A percentile compares a stretch with the other conserved stretches of the same genome.
These are phyloP conservation scores for Lanmaoa rubissima DNA, from an alignment of 768 basidiomycete species.

Conservation along the genomic window DNA sequence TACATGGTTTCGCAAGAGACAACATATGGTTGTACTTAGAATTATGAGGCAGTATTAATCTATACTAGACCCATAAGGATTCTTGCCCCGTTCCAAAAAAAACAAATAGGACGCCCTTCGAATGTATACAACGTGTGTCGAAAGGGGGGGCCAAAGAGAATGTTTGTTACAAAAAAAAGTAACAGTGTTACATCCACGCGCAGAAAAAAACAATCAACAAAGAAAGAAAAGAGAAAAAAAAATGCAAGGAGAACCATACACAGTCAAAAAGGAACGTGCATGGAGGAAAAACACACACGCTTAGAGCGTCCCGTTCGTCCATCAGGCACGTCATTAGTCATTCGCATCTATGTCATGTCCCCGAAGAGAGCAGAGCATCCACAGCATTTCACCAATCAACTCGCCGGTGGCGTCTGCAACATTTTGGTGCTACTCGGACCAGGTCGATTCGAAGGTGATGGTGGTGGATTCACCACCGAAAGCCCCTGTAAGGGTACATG, in stretches of 20 bases:
- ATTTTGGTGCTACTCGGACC: constrained; percentile 24
- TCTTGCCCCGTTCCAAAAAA: constrained; percentile 21
- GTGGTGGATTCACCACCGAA: constrained; percentile 15
- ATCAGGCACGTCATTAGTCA: constrained; percentile 11
- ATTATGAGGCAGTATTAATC: constrained; percentile 29
- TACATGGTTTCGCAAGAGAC: background rate
- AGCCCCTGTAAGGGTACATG: constrained; percentile 25
- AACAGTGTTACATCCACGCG: constrained; percentile 9
- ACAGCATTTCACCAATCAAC: constrained; percentile 6
- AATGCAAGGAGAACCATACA: background rate
- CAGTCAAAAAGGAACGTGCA: constrained; percentile 6
- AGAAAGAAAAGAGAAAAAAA: background rate
- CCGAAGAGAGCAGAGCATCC: constrained; percentile 1
- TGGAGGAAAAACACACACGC: constrained; percentile 9
- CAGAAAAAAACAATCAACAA: background rate
- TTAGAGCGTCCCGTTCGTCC: constrained; percentile 27
- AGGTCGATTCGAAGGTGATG: constrained; percentile 23
- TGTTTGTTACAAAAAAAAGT: background rate
- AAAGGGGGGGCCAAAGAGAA: background rate
- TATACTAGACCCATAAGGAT: constrained; percentile 25
- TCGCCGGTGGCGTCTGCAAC: constrained; percentile 18
- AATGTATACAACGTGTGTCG: constrained; percentile 16
- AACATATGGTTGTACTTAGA: constrained; percentile 18
- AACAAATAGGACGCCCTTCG: constrained; percentile 3
- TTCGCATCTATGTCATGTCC: constrained; percentile 23